Percentiles rank a stretch among this genome's conserved stretches.
These are phyloP conservation scores for Solanum aculeatissimum DNA, from an alignment of 305 asterid genomes.

Conservation along the genomic window DNA sequence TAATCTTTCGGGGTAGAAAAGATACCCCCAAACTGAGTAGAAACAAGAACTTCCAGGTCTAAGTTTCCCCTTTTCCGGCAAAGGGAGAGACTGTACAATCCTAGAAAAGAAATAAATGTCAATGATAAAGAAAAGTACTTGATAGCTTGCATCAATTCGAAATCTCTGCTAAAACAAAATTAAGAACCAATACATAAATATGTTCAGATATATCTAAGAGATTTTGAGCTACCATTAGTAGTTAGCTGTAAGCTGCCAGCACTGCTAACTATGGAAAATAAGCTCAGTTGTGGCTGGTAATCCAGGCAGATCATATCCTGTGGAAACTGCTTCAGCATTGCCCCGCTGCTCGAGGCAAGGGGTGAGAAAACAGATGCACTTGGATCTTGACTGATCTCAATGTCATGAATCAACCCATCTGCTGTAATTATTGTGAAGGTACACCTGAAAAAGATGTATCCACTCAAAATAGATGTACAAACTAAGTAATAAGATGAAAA, in stretches of 20 bases:
- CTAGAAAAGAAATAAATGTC: constrained; percentile 29
- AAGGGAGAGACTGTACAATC: constrained; percentile 48
- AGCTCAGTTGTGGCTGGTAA: constrained; percentile 45
- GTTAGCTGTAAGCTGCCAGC: constrained; percentile 33
- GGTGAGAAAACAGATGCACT: constrained; percentile 56
- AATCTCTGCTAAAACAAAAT: not conserved
- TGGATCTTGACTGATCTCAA: constrained; percentile 86
- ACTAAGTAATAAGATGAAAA: not conserved
- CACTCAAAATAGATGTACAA: constrained; percentile 6
- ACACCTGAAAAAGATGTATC: constrained; percentile 46
- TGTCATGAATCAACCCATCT: constrained; percentile 74
- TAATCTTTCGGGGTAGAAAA: constrained; percentile 33
- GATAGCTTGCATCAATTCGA: not conserved
- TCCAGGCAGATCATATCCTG: constrained; percentile 65
- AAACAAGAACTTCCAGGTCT: constrained; percentile 41
- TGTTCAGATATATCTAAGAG: not conserved
- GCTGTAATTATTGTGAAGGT: constrained; percentile 64
- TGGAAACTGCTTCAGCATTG: constrained; percentile 40
- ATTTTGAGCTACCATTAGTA: constrained; percentile 18
- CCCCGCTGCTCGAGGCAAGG: constrained; percentile 26
- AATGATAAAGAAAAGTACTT: not conserved
- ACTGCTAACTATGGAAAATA: constrained; percentile 50
- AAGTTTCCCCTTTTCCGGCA: constrained; percentile 48
- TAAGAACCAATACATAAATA: not conserved
- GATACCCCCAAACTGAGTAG: constrained; percentile 53